Evolutionary conservation across 2,329 filamentous ascomycete genomes (phyloP), one percentile per base, ranked within the genome.

Genomic region (Apiospora arundinis): DNA sequence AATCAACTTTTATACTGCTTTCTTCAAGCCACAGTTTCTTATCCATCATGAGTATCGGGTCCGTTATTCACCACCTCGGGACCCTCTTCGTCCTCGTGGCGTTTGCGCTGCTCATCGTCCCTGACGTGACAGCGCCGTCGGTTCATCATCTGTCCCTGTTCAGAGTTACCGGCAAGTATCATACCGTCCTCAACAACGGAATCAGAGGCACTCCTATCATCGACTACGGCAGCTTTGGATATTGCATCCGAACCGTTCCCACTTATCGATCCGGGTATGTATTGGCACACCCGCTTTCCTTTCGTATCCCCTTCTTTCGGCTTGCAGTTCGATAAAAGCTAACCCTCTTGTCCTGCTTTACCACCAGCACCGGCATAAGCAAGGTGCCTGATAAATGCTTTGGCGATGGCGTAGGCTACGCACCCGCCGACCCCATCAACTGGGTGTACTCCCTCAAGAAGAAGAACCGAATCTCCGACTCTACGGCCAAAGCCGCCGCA

Each of bases 151-250:
- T 91, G 49, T 81, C 84, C 65, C 80, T 92, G 46, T 78, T 92
- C 70, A 85, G 84, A 71, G 84, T n/a, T 23, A 49, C 48, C n/a
- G 12, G 45, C 18, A 48, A n/a, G 7, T 48, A 48, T n/a, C 5
- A n/a, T n/a, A 48, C 16, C 6, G 21, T 18, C 45, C n/a, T 48
- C 16, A 21, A 91, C 72, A 80, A 83, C 67, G 80, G 91, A 23
- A 79, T 79, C 60, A 82, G 83, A 73, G 74, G 77, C 28, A 80
- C 78, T 16, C 72, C 81, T 37, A 76, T 83, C 14, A 79, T 90
- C 45, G 83, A 82, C 2, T 90, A 89, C 78, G 90, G 90, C 63
- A 89, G 88, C 0, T 91, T 90, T 80, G 90, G 90, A 8, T 89
- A 86, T 78, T 92, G 90, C 77, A 74, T 75, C n/a, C 74, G 76